A percentile compares a stretch with the other conserved stretches of the same genome.
Evolutionary conservation across 2,329 filamentous ascomycete species (phyloP).

Genomic region (Ophiobolus disseminans): DNA sequence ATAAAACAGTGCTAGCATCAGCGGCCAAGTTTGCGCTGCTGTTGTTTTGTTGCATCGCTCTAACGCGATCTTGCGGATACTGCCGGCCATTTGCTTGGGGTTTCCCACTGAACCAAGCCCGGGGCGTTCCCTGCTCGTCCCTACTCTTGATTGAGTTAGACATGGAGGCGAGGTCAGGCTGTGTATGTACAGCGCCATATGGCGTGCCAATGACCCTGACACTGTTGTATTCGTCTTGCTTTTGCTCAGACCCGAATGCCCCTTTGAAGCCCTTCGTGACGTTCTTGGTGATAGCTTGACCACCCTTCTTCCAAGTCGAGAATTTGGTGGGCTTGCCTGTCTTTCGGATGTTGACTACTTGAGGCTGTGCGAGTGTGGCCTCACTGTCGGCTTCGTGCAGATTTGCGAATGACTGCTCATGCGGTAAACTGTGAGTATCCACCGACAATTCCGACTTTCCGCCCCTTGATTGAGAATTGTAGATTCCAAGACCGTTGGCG

Average conservation of each 20-base stretch:
- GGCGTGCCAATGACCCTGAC: constrained; percentile 58
- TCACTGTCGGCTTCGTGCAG: constrained; percentile 69
- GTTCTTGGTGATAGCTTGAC: constrained; percentile 91
- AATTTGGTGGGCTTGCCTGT: constrained; percentile 89
- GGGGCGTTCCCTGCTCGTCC: constrained; percentile 32
- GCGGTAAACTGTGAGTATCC: constrained; percentile 49
- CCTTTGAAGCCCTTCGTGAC: constrained; percentile 94
- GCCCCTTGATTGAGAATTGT: constrained; percentile 50
- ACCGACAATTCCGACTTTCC: constrained; percentile 49
- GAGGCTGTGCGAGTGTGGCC: constrained; percentile 73
- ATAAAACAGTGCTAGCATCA: constrained; percentile 63
- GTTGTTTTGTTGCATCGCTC: constrained; percentile 49
- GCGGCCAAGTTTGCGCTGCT: constrained; percentile 52
- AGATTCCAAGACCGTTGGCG: constrained; percentile 70
- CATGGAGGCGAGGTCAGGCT: constrained; percentile 40
- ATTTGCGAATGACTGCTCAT: constrained; percentile 51
- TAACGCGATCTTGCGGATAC: constrained; percentile 31
- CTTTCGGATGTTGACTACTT: constrained; percentile 93
- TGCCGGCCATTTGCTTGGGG: constrained; percentile 21
- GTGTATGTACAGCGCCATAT: constrained; percentile 46
- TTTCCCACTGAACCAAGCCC: constrained; percentile 46
- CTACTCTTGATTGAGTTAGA: constrained; percentile 39
- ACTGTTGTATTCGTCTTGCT: constrained; percentile 66
- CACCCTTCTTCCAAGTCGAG: constrained; percentile 98
- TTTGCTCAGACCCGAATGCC: constrained; percentile 70